phyloP scores from a whole-genome alignment of 345 rosid species.

The Psidium friedrichsthalianum region DNA sequence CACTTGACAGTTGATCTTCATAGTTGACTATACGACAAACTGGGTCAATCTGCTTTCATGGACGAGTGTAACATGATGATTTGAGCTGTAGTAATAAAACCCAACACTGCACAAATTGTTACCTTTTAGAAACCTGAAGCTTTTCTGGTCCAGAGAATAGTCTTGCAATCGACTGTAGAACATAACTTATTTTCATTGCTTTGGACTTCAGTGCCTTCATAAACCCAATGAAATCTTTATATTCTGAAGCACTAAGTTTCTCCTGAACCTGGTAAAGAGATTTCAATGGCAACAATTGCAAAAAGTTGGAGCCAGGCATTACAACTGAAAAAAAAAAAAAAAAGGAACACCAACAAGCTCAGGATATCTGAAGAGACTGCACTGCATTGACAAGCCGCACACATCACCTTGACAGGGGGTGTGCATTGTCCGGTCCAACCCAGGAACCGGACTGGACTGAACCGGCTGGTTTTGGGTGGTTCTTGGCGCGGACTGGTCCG shows the following conservation, averaged over 20 bases:
- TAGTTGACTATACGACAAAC: neutral
- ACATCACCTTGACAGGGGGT: neutral
- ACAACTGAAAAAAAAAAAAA: neutral
- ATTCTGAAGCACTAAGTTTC: slow-evolving; percentile 64
- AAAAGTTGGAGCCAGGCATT: neutral
- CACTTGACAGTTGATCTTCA: neutral
- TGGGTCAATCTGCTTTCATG: neutral
- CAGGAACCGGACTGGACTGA: too few species aligned
- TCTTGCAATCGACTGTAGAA: slow-evolving; percentile 52
- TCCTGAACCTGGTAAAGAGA: slow-evolving; percentile 44
- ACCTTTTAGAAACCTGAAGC: slow-evolving; percentile 68
- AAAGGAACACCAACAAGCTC: neutral
- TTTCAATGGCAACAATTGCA: neutral
- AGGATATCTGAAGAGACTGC: neutral
- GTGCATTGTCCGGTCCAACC: too few species aligned
- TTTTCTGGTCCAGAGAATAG: slow-evolving; percentile 61
- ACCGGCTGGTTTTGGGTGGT: too few species aligned
- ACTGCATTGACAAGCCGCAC: neutral
- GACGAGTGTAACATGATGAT: neutral
- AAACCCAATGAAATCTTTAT: slow-evolving; percentile 69
- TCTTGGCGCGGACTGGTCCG: too few species aligned
- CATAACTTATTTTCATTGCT: slow-evolving; percentile 41
- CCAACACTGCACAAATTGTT: neutral
- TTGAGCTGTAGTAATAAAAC: neutral
- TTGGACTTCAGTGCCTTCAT: slow-evolving; percentile 85